Base-by-base conservation (phyloP, 306 rosid species). In the Vicia sativa region DNA sequence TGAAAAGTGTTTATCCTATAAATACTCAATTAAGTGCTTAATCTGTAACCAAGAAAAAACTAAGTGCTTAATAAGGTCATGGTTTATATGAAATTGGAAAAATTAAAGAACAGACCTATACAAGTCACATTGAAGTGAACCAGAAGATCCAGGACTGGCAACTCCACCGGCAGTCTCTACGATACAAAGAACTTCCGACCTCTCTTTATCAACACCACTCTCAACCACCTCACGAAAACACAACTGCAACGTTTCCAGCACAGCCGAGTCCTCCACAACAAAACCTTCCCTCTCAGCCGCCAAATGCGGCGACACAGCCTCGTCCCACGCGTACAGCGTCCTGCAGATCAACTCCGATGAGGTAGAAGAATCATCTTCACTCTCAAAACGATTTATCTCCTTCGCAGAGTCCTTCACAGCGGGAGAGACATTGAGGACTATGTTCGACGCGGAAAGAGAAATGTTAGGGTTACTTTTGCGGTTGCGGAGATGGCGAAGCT, bases 141-240 rank as follows among this genome's bases (percentile, higher is more conserved):
- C 97, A 21, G 97, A 90, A 67, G 98, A 90, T 12, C 98, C 96
- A 0, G 96, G 98, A 70, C 97, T 93, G 0, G 97, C 98, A 62
- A 93, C 90, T 42, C 96, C 97, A 26, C 97, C 96, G 7, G 98
- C 95, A 4, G 96, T 93, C 77, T 93, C 98, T 44, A 93, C 80
- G 4, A 93, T 84, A 70, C 91, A 90, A 61, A 90, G 14, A 42
- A 80, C 83, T 19, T 82, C 69, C 73, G 71, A 54, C 23, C 82
- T 76, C 62, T 78, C 84, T 61, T 56, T 70, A 5, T 45, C 82
- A 0, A 6, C 63, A 28, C 76, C 86, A 7, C 79, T 62, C 67
- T 57, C 77, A 53, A 73, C 14, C 46, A 73, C 84, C 21, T 69
- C 74, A 26, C 74, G 61, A 54, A 90, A 83, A 71, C 96, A 85